A percentile compares a stretch with the other conserved stretches of the same genome.
These are phyloP conservation scores for Pseudoscleropodium purum DNA, from an alignment of 225 moss, liverwort and hornwort genomes.

Conservation along the genomic window DNA sequence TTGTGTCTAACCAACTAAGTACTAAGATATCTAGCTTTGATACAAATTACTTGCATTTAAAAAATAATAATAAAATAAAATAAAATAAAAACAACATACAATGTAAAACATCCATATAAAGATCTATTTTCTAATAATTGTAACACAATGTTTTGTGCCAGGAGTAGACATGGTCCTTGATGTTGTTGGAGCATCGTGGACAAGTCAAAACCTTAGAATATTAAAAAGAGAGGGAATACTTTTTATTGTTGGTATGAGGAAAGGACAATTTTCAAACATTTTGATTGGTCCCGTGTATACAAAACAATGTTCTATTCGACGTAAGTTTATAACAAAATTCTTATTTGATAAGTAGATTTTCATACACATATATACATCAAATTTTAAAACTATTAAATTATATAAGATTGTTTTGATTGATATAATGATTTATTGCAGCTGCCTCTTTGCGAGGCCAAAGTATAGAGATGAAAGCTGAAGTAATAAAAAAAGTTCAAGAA, in stretches of 20 bases:
- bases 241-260: conserved; percentile 54
- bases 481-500: conserved; percentile 49
- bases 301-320: conserved; percentile 53
- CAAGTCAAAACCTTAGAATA: conserved; percentile 58
- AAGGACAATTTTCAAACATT: conserved; percentile 37
- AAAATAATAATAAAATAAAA: background rate
- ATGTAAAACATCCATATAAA: background rate
- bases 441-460: conserved; percentile 40
- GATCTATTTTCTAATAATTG: background rate
- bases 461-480: conserved; percentile 34
- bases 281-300: conserved; percentile 34
- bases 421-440: background rate
- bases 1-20: background rate
- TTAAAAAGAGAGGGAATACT: conserved; percentile 57
- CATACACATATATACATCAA: background rate
- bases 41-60: background rate
- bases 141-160: background rate
- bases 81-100: too few species aligned
- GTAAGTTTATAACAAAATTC: background rate
- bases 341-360: background rate
- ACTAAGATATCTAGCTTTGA: background rate
- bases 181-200: conserved; percentile 59
- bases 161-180: conserved; percentile 81
- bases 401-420: too few species aligned
- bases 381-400: background rate